phyloP scores from a whole-genome alignment of 2,329 filamentous ascomycete genomes.

The Ophiocordyceps sinensis region DNA sequence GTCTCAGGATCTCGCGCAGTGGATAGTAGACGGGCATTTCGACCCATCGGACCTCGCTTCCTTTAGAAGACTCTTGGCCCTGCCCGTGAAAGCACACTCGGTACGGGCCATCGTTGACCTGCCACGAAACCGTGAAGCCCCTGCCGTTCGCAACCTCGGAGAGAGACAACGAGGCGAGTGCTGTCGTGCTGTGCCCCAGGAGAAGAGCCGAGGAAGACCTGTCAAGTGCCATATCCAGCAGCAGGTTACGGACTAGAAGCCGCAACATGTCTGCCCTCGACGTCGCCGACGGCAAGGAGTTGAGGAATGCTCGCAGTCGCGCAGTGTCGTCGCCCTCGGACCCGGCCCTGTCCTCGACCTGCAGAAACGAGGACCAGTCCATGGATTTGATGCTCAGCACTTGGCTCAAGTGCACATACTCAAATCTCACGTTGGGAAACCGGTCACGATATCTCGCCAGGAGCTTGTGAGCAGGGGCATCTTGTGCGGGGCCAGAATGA shows the following conservation, averaged over 20 bases:
- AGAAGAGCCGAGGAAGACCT: constrained; percentile 55
- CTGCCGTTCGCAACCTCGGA: constrained; percentile 83
- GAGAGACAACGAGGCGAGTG: constrained; percentile 72
- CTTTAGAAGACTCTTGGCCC: constrained; percentile 7
- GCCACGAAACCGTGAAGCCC: constrained; percentile 70
- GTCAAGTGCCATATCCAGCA: constrained; percentile 49
- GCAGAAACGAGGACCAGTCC: constrained; percentile 35
- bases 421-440: constrained; percentile 55
- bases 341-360: constrained; percentile 1
- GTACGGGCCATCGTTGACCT: constrained; percentile 57
- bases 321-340: constrained; percentile 15
- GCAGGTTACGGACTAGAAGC: constrained; percentile 56
- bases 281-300: constrained; percentile 55
- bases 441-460: constrained; percentile 36
- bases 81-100: constrained; percentile 17
- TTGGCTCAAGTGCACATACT: constrained; percentile 46
- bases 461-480: constrained; percentile 25
- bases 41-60: constrained; percentile 6
- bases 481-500: constrained; percentile 4
- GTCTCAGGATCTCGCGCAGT: constrained; percentile 69
- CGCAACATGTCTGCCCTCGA: constrained; percentile 60
- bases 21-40: constrained; percentile 54
- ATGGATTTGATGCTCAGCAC: constrained; percentile 38
- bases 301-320: constrained; percentile 39
- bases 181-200: constrained; percentile 76